Evolutionary conservation across 1,139 yeast genomes (phyloP), one percentile per base, ranked within the genome.

Genomic region (Scheffersomyces segobiensis): DNA sequence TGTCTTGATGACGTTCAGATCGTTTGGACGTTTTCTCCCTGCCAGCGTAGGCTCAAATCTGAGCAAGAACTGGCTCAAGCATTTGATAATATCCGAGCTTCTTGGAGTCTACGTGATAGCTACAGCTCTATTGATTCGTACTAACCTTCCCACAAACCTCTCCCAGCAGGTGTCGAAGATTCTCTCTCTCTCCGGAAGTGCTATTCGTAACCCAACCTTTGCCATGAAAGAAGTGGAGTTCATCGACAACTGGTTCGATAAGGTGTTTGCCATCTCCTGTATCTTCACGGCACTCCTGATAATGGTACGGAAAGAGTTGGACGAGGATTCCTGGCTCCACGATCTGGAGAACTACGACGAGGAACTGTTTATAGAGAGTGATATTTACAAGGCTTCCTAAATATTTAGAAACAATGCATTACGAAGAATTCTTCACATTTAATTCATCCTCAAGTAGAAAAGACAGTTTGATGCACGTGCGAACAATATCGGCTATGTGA

Each of bases 201-300:
- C 73, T 3, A 65, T 64, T 8, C 56, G 66, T 24, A 67, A 68
- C 42, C 65, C 71, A 4, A 57, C 61, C 20, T 61, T 57, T 7
- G 63, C 74, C 19, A 64, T 65, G 52, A 67, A 65, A 56, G 88
- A 87, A 62, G 86, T 86, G 20, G 75, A 80, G 49, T 82, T 88
- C 58, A 87, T 92, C 46, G 97, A 93, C 67, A 76, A 81, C 46
- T 89, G 96, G 93, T 92, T 91, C 68, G 97, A 93, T 67, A 80
- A 87, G 62, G 84, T 91, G 42, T 91, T 87, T 74, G 85, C 87
- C 14, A 58, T 83, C 5, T 79, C 89, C 4, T 84, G 89, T 59
- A 66, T 85, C 0, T 65, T 79, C 2, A 86, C 93, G 0, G 71
- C 84, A 2, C 62, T 83, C 1, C 84, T 85, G 55, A 76, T 87